A percentile compares a stretch with the other conserved stretches of the same genome.
Conservation (phyloP, 2,329 filamentous ascomycete genomes). For the Eutypa lata region DNA sequence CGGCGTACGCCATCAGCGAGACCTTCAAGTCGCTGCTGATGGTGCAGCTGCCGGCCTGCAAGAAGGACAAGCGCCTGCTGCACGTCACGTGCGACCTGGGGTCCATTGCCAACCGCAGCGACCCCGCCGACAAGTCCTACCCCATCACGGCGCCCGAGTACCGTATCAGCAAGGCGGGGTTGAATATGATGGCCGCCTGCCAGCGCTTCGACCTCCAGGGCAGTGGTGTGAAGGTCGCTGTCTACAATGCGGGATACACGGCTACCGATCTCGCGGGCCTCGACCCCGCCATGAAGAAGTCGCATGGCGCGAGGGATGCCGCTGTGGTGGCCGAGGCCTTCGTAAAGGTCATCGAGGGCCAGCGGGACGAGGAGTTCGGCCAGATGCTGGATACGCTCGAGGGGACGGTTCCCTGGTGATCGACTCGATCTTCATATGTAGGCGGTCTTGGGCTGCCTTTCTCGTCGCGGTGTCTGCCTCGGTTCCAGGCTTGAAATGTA, state of each 20-base stretch:
- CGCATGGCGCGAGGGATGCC: background rate
- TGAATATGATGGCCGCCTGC: conserved; percentile 18
- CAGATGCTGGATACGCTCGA: conserved; percentile 1
- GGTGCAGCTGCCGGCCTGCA: conserved; percentile 4
- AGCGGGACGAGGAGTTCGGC: conserved; percentile 2
- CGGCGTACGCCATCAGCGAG: conserved; percentile 11
- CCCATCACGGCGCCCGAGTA: conserved; percentile 9
- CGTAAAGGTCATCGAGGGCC: conserved; percentile 1
- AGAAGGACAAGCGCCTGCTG: conserved; percentile 15
- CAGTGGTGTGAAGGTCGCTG: conserved; percentile 12
- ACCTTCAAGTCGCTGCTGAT: conserved; percentile 13
- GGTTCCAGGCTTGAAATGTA: too few relatives aligned
- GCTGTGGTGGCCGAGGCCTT: background rate
- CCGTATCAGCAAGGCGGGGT: conserved; percentile 15
- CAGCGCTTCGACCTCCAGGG: conserved; percentile 14
- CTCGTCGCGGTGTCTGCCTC: too few relatives aligned
- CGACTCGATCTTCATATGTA: too few relatives aligned
- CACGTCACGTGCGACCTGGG: conserved; percentile 16
- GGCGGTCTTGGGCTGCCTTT: too few relatives aligned
- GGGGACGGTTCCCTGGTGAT: conserved; percentile 2
- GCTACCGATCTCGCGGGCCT: conserved; percentile 13
- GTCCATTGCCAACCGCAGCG: conserved; percentile 8
- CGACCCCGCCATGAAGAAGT: conserved; percentile 1
- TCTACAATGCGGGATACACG: conserved; percentile 14
- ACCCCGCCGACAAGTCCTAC: conserved; percentile 7